Evolutionary conservation across 441 rosid genomes (phyloP), one percentile per base, ranked within the genome.

Genomic region (Arabidopsis hybrid): DNA sequence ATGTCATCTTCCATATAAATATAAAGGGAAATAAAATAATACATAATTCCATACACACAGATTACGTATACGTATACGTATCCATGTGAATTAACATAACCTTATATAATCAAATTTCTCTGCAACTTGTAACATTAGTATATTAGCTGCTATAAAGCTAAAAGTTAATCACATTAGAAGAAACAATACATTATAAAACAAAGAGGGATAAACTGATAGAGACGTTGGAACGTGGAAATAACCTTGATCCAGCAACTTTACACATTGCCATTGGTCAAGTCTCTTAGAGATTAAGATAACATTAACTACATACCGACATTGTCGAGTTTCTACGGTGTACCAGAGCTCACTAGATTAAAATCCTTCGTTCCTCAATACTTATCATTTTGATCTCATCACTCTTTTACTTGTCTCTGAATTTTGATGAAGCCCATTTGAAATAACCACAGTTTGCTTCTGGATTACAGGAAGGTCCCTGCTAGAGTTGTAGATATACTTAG

Each of bases 401-500:
- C 49, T 50, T 32, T 51, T 53, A 70, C 70, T 85, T 85, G 40
- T 74, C 79, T 78, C 79, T 60, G 29, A 81, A 80, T 79, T 88
- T 91, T 4, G 89, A 84, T 8, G 88, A 81, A 42, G 99, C 95
- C 97, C 99, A 92, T 80, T 79, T 89, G 79, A 95, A 95, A 82
- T 79, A 90, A 11, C 95, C 91, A 66, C 97, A 92, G 72, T 91
- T 95, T 69, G 99, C 97, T 79, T 95, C 95, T 34, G 87, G 90
- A 79, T 92, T 92, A 47, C 95, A 87, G 60, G 91, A 79, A 69
- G 98, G 99, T 31, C 99, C 98, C 99, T 92, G 67, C 53, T 78
- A 80, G 45, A 52, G 35, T 36, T 51, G 69, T 39, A 9, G 32
- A 34, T 43, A 5, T 8, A 1, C 8, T 57, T 56, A 64, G 46